Percentiles rank a stretch among this genome's conserved stretches.
phyloP scores from a whole-genome alignment of 495 filamentous ascomycete species.

The Aspergillus incahuasiensis region DNA sequence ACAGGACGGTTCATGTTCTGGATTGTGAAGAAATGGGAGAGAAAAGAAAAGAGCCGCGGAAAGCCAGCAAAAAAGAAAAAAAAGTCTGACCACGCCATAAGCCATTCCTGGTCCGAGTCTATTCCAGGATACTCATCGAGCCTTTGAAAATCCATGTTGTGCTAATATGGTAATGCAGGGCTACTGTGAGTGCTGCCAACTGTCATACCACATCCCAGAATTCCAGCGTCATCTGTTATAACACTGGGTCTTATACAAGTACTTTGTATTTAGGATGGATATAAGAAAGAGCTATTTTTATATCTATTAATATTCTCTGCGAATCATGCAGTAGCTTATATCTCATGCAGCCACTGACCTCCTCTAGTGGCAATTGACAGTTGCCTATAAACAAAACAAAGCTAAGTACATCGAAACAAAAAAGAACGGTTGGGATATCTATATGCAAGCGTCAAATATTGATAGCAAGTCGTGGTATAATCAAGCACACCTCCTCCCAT shows the following conservation, averaged over 20 bases:
- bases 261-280: too few relatives aligned
- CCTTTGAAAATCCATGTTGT: neutral
- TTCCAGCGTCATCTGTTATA: neutral
- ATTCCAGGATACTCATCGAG: neutral
- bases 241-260: too few relatives aligned
- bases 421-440: slow-evolving; percentile 2
- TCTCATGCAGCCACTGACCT: neutral
- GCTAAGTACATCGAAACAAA: neutral
- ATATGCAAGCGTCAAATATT: neutral
- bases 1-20: neutral
- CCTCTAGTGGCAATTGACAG: neutral
- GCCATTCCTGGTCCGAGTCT: neutral
- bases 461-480: neutral
- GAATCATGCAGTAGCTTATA: neutral
- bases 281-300: neutral
- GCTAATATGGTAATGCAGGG: neutral
- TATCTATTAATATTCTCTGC: slow-evolving; percentile 2
- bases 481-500: neutral
- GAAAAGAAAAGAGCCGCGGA: neutral
- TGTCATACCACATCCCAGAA: neutral
- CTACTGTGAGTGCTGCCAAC: neutral
- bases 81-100: neutral
- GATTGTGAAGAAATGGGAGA: neutral
- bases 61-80: neutral
- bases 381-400: neutral